These are phyloP conservation scores for Urochloa ruziziensis DNA, from an alignment of 176 grass and related monocot genomes.

Conservation along the genomic window DNA sequence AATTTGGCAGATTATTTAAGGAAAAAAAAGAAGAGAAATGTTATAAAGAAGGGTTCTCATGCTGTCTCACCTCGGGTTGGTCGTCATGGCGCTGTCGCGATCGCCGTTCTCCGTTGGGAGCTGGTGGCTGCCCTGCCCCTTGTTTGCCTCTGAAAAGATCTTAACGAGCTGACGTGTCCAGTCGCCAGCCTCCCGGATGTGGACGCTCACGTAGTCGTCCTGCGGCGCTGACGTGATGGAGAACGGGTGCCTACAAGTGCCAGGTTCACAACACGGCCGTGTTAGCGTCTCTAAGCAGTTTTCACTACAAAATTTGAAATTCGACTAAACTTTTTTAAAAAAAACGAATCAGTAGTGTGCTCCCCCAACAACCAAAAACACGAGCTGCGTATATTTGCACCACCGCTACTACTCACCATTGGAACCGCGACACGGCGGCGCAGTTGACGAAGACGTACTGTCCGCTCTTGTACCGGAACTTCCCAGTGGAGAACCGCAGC, in stretches of 20 bases:
- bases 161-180: constrained; percentile 85
- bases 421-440: constrained; percentile 79
- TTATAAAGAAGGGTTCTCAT: no score
- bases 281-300: no score
- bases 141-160: constrained; percentile 33
- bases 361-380: no score
- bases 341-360: no score
- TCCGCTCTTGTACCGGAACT: constrained; percentile 71
- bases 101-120: background rate
- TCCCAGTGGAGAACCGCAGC: constrained; percentile 63
- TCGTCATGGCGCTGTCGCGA: constrained; percentile 22
- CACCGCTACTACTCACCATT: constrained; percentile 58
- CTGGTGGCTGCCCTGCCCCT: no score
- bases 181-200: constrained; percentile 80
- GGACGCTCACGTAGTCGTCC: constrained; percentile 82
- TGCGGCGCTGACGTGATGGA: constrained; percentile 87
- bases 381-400: no score
- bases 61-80: constrained; percentile 43
- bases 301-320: no score
- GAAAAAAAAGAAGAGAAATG: no score
- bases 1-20: no score
- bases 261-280: background rate
- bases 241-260: constrained; percentile 74
- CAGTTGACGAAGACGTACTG: constrained; percentile 98
- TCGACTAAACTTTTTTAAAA: no score